Conservation (phyloP, 1,284 basidiomycete genomes). For the Ustilago bromivora region DNA sequence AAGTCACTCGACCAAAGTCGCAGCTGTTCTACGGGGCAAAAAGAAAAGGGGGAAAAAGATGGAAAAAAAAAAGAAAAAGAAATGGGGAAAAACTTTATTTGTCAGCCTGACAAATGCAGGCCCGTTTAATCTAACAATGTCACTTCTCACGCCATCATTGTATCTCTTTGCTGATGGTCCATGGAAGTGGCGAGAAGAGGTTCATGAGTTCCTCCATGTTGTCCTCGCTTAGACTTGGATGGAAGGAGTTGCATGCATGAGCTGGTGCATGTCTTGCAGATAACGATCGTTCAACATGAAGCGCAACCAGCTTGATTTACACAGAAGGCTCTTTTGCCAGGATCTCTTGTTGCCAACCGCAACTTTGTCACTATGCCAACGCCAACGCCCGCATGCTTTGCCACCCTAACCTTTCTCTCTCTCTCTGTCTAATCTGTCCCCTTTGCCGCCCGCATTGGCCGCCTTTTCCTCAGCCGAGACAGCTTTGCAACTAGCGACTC, state of each 20-base stretch:
- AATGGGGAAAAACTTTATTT: conserved; percentile 30
- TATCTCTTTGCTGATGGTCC: neutral
- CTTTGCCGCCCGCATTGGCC: conserved; percentile 1
- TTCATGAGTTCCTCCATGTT: too few relatives aligned
- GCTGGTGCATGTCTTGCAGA: conserved; percentile 3
- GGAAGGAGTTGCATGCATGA: neutral
- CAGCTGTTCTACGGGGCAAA: too few relatives aligned
- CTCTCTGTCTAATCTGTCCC: neutral
- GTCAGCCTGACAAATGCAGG: conserved; percentile 26
- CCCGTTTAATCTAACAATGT: neutral
- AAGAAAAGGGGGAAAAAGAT: too few relatives aligned
- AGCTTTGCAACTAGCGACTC: neutral
- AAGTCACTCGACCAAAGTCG: too few relatives aligned
- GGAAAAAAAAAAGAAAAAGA: too few relatives aligned
- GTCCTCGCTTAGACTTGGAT: neutral
- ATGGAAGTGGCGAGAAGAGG: too few relatives aligned
- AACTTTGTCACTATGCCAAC: neutral
- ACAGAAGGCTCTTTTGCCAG: conserved; percentile 1
- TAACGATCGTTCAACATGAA: neutral
- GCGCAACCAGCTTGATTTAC: neutral
- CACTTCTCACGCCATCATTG: neutral
- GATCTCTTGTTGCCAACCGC: conserved; percentile 1
- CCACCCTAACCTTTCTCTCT: neutral
- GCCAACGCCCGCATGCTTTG: neutral
- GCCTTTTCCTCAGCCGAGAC: conserved; percentile 2